Conservation (phyloP, 2,329 filamentous ascomycete species). For the Monosporascus sp. region DNA sequence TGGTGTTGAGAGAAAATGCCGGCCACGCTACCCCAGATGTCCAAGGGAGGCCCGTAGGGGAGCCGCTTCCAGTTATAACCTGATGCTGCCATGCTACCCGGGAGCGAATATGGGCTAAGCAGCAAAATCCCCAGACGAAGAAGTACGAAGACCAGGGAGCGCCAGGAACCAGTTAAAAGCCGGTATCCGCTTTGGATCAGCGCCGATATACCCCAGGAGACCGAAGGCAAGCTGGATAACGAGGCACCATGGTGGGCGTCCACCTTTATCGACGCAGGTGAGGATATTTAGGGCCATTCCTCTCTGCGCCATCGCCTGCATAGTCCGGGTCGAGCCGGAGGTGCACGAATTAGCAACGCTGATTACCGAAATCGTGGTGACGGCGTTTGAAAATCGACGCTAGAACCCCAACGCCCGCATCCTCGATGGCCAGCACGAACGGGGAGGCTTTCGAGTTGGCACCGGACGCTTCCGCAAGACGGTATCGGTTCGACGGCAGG, state of each 20-base stretch:
- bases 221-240: conserved; percentile 50
- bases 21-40: conserved; percentile 63
- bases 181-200: conserved; percentile 33
- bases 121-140: conserved; percentile 71
- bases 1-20: conserved; percentile 60
- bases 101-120: conserved; percentile 61
- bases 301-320: conserved; percentile 43
- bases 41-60: conserved; percentile 43
- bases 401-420: conserved; percentile 44
- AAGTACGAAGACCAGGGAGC: conserved; percentile 68
- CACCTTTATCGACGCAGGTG: conserved; percentile 55
- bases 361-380: conserved; percentile 47
- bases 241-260: conserved; percentile 54
- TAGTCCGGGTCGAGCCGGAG: conserved; percentile 45
- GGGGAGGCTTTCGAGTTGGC: conserved; percentile 42
- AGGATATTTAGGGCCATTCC: conserved; percentile 52
- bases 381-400: conserved; percentile 51
- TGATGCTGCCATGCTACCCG: conserved; percentile 55
- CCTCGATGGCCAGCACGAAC: conserved; percentile 46
- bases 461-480: conserved; percentile 33
- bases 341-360: conserved; percentile 47
- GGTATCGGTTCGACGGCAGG: conserved; percentile 36
- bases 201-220: conserved; percentile 53
- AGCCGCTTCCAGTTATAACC: conserved; percentile 47
- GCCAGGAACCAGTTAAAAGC: conserved; percentile 64